phyloP scores from a whole-genome alignment of 2,329 filamentous ascomycete species.

The Camillea tinctor region DNA sequence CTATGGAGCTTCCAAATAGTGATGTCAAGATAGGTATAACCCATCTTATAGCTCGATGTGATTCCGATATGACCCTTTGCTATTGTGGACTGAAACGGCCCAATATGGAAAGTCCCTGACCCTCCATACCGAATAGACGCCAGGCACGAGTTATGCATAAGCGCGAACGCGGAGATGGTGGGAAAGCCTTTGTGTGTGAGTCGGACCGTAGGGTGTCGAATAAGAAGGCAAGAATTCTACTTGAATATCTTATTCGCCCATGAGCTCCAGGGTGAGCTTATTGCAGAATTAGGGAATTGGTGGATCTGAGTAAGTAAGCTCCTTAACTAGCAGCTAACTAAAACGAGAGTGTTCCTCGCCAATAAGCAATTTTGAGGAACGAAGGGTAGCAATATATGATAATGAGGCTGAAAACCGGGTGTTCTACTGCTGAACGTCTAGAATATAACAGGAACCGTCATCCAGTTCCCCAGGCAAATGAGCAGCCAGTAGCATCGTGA shows the following conservation, averaged over 20 bases:
- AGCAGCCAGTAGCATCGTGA: background rate
- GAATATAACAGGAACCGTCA: background rate
- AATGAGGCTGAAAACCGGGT: background rate
- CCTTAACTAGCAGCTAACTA: background rate
- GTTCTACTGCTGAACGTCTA: background rate
- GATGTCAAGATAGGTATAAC: background rate
- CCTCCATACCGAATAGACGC: conserved; percentile 9
- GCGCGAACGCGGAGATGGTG: conserved; percentile 21
- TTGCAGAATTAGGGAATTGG: conserved; percentile 21
- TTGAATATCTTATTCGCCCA: conserved; percentile 15
- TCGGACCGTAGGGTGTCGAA: conserved; percentile 5
- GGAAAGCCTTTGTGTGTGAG: conserved; percentile 10
- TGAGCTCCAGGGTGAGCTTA: conserved; percentile 16
- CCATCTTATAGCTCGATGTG: background rate
- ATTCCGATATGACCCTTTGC: background rate
- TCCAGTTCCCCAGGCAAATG: background rate
- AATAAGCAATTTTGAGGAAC: background rate
- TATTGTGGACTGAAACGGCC: conserved; percentile 7
- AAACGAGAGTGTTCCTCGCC: background rate
- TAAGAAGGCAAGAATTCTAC: conserved; percentile 12
- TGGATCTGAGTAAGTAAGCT: conserved; percentile 9
- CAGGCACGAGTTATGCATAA: conserved; percentile 25
- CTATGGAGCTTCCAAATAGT: background rate
- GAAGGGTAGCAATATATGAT: background rate
- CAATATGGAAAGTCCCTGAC: background rate